Conservation (phyloP, 1,284 basidiomycete genomes). For the Sphaerobolus stellatus region DNA sequence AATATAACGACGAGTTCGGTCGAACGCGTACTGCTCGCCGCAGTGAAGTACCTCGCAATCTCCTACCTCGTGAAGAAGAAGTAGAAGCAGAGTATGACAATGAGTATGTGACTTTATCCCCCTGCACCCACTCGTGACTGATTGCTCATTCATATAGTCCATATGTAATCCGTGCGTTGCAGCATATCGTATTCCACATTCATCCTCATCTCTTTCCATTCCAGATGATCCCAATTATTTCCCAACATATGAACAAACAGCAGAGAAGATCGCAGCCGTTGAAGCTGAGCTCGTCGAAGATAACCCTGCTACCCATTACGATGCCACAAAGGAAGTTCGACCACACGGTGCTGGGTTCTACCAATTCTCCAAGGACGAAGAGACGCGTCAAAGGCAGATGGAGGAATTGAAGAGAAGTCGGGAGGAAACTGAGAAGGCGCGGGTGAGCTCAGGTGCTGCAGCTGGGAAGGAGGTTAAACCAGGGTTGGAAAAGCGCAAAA, state of each 20-base stretch:
- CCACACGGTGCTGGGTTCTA: constrained; percentile 90
- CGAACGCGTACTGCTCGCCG: constrained; percentile 62
- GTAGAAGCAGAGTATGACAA: constrained; percentile 48
- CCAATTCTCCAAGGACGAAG: constrained; percentile 82
- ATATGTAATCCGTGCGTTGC: constrained; percentile 46
- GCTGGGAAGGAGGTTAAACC: constrained; percentile 44
- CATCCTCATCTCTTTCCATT: constrained; percentile 4
- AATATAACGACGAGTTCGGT: constrained; percentile 87
- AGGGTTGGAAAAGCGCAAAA: constrained; percentile 76
- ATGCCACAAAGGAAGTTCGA: constrained; percentile 78
- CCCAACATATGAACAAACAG: constrained; percentile 83
- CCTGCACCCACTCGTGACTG: constrained; percentile 6
- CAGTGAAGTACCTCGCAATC: constrained; percentile 76
- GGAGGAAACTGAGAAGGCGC: constrained; percentile 67
- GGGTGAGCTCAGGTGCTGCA: constrained; percentile 56
- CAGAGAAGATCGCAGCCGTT: constrained; percentile 74
- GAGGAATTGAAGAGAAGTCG: constrained; percentile 67
- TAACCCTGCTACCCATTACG: constrained; percentile 77
- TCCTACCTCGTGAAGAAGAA: constrained; percentile 40
- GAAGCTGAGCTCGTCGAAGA: constrained; percentile 74
- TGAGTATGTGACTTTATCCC: constrained; percentile 43
- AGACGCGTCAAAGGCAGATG: constrained; percentile 73
- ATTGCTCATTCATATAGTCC: constrained; percentile 42
- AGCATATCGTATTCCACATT: constrained; percentile 7
- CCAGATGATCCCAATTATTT: constrained; percentile 75